These are phyloP conservation scores for Scheffersomyces ergatensis DNA, from an alignment of 805 yeast genomes.

Conservation along the genomic window DNA sequence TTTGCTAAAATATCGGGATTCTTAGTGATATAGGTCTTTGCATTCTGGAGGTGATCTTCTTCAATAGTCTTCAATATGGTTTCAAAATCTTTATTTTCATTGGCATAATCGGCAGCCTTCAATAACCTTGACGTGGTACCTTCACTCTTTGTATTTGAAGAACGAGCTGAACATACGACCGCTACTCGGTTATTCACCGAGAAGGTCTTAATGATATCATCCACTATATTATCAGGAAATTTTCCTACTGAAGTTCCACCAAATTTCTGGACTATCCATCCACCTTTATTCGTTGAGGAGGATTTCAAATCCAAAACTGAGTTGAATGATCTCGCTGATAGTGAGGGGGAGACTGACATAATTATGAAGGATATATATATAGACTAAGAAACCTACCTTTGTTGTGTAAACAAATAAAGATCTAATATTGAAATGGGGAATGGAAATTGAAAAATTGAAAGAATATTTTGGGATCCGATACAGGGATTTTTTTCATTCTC, in stretches of 20 bases:
- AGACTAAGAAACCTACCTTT: too few relatives aligned
- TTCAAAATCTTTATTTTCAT: constrained; percentile 57
- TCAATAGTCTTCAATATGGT: constrained; percentile 63
- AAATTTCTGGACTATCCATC: constrained; percentile 74
- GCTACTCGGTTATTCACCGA: constrained; percentile 67
- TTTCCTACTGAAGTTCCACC: constrained; percentile 98
- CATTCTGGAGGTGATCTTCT: constrained; percentile 77
- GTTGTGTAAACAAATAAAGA: too few relatives aligned
- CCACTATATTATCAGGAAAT: constrained; percentile 81
- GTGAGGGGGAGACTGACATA: constrained; percentile 4
- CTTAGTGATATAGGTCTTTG: constrained; percentile 47
- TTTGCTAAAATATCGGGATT: constrained; percentile 43
- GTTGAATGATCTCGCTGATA: constrained; percentile 28
- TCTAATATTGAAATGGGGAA: too few relatives aligned
- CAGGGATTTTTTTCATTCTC: too few relatives aligned
- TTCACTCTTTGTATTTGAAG: constrained; percentile 85
- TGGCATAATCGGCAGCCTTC: constrained; percentile 77
- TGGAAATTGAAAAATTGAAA: too few relatives aligned
- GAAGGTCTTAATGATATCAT: constrained; percentile 74
- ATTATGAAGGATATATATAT: too few relatives aligned
- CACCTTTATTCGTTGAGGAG: constrained; percentile 8
- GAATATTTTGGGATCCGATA: too few relatives aligned
- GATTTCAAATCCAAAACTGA: constrained; percentile 38
- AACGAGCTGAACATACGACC: constrained; percentile 94
- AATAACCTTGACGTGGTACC: constrained; percentile 92